Base-by-base conservation (phyloP, 345 rosid genomes). In the Gossypium australe region DNA sequence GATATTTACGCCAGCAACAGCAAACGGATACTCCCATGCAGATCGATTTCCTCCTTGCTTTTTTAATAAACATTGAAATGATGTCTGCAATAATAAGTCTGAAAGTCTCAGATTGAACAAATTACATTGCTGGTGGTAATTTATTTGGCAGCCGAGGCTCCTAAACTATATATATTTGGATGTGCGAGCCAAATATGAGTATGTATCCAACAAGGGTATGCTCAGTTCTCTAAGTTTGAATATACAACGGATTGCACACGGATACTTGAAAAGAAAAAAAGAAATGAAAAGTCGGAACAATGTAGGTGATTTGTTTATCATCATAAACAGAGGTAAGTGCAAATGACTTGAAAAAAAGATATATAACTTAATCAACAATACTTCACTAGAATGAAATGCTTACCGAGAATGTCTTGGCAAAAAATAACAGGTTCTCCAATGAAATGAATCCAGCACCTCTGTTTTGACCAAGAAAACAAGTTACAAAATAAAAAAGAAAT, bases 401-500 rank as follows among this genome's bases (percentile, higher is more conserved):
- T 85, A 89, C 97, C 57, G 94, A 75, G 81, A 92, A 94, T 72
- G 91, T 92, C 83, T 89, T 90, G 43, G 98, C 94, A 79, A 94
- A 94, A 87, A 94, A 94, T 74, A 94, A 79, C 47, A 94, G 84
- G 71, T 94, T 94, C 86, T 94, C 98, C 76, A 94, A 78, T 25
- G 98, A 92, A 64, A 94, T 90, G 80, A 94, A 94, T 51, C 98
- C 98, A 67, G 92, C 97, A 78, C 98, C 97, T 78, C 98, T 94
- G 88, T 70, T 43, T 72, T 34, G 65, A 84, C 41, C 45, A 77
- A 58, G 34, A 48, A 34, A 72, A 62, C 17, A 58, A 11, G n/a
- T 9, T 38, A 41, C 61, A 41, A 27, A 18, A 18, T 0, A 66
- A 22, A 67, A 25, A 18, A 8, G 9, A 34, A 70, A 55, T 51